A percentile compares a stretch with the other conserved stretches of the same genome.
These are phyloP conservation scores for Ilyonectria sp. DNA, from an alignment of 2,329 filamentous ascomycete genomes.

Conservation along the genomic window DNA sequence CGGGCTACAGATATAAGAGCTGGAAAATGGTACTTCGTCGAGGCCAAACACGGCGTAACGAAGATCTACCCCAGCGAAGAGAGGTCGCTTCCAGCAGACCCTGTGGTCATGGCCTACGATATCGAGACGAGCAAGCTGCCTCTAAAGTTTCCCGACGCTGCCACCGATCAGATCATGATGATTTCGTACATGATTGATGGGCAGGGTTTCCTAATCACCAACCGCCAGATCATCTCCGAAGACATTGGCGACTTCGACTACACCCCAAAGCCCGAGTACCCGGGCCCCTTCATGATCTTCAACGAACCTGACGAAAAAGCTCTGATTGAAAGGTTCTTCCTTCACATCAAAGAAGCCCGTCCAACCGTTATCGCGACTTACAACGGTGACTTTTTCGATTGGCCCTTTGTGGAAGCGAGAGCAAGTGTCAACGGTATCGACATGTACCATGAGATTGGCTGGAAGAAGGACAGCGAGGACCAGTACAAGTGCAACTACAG, in stretches of 20 bases:
- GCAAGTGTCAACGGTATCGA: constrained; percentile 96
- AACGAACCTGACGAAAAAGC: constrained; percentile 96
- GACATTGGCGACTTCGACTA: constrained; percentile 99
- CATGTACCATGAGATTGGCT: constrained; percentile 99
- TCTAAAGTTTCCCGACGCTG: constrained; percentile 94
- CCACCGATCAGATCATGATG: constrained; percentile 99
- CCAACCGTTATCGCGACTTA: constrained; percentile 99
- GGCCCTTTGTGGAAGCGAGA: constrained; percentile 96
- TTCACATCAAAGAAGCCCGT: constrained; percentile 93
- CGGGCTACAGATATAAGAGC: constrained; percentile 83
- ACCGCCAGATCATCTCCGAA: constrained; percentile 96
- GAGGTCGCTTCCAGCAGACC: constrained; percentile 90
- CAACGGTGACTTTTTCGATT: constrained; percentile 99
- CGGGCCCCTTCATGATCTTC: constrained; percentile 96
- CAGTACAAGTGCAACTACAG: constrained; percentile 97
- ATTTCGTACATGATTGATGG: constrained; percentile 99
- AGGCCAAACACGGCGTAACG: constrained; percentile 91
- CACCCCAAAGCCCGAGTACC: constrained; percentile 96
- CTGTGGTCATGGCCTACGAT: constrained; percentile 99
- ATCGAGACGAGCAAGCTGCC: constrained; percentile 98
- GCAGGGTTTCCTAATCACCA: constrained; percentile 97
- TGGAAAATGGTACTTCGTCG: constrained; percentile 96
- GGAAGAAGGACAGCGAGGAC: constrained; percentile 94
- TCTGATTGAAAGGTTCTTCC: constrained; percentile 91
- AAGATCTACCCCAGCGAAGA: constrained; percentile 90